phyloP scores from a whole-genome alignment of 768 basidiomycete genomes.

The Tylopilus sp. region DNA sequence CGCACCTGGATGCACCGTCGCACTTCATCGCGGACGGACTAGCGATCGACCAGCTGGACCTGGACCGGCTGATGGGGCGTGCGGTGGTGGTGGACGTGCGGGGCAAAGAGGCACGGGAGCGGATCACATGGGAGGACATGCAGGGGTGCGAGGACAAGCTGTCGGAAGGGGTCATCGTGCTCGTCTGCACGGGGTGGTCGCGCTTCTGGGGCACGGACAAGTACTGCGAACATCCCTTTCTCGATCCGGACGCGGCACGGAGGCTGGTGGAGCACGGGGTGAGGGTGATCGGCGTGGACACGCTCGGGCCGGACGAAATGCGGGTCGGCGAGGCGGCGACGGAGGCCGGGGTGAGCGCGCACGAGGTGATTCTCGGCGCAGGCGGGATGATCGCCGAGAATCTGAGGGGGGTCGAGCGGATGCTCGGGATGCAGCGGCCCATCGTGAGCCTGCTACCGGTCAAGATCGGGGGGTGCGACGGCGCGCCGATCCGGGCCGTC shows the following conservation, averaged over 20 bases:
- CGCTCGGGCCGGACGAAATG: slow-evolving; percentile 60
- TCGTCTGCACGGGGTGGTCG: slow-evolving; percentile 69
- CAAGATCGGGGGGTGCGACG: slow-evolving; percentile 56
- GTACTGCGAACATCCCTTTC: slow-evolving; percentile 60
- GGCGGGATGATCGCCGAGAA: slow-evolving; percentile 71
- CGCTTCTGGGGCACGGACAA: slow-evolving; percentile 42
- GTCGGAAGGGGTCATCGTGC: slow-evolving; percentile 40
- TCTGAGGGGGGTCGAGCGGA: slow-evolving; percentile 48
- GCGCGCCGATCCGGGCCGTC: slow-evolving; percentile 64
- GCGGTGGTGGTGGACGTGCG: slow-evolving; percentile 54
- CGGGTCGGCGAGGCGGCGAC: not conserved
- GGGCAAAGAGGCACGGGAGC: slow-evolving; percentile 39
- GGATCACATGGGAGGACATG: slow-evolving; percentile 55
- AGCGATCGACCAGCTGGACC: slow-evolving; percentile 53
- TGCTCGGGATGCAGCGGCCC: slow-evolving; percentile 35
- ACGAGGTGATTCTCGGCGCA: slow-evolving; percentile 54
- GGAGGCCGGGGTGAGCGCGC: slow-evolving; percentile 34
- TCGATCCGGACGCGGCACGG: slow-evolving; percentile 49
- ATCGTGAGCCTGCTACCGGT: slow-evolving; percentile 56
- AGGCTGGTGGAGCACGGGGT: slow-evolving; percentile 50
- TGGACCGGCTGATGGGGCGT: slow-evolving; percentile 48
- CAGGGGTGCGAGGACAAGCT: slow-evolving; percentile 36
- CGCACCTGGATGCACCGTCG: slow-evolving; percentile 73
- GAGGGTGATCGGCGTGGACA: slow-evolving; percentile 56
- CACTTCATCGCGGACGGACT: slow-evolving; percentile 58